Conservation (phyloP, 139 green algal species). For the Ulvella scutata region DNA sequence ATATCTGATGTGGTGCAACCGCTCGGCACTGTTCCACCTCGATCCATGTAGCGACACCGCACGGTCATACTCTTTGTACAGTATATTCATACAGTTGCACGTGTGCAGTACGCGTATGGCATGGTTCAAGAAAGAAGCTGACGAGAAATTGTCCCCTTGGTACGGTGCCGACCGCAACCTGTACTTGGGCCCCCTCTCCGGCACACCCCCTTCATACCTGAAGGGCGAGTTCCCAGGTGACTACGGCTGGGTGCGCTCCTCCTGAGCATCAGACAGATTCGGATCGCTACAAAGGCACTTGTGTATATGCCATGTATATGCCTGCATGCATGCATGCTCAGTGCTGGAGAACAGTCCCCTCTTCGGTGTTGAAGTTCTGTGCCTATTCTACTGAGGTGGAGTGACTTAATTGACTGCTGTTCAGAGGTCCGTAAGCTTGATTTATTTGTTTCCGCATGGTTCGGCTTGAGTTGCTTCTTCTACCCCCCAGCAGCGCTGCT, state of each 20-base stretch:
- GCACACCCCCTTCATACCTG: conserved; percentile 29
- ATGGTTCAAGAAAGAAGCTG: conserved; percentile 6
- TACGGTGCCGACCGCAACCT: conserved; percentile 10
- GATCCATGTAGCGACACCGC: neutral
- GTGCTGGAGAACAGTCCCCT: too few species aligned
- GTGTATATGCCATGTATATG: too few species aligned
- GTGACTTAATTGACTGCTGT: too few species aligned
- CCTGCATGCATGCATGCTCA: too few species aligned
- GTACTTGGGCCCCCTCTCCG: conserved; percentile 8
- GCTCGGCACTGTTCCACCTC: neutral
- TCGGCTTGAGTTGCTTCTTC: too few species aligned
- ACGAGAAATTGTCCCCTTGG: conserved; percentile 7
- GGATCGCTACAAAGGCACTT: too few species aligned
- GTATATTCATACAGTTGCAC: neutral
- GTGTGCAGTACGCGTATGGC: conserved; percentile 10
- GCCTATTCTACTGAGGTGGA: too few species aligned
- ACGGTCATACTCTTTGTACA: neutral
- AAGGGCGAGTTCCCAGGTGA: conserved; percentile 73
- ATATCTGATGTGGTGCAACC: neutral
- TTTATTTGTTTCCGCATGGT: too few species aligned
- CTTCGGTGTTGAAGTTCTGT: too few species aligned
- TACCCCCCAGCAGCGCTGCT: too few species aligned
- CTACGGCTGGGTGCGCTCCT: conserved; percentile 56
- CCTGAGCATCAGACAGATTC: too few species aligned
- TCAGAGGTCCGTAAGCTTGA: too few species aligned